Percentiles rank a stretch among this genome's conserved stretches.
Evolutionary conservation across 2,329 filamentous ascomycete genomes (phyloP).

Genomic region (Ceratocystis lukuohia): DNA sequence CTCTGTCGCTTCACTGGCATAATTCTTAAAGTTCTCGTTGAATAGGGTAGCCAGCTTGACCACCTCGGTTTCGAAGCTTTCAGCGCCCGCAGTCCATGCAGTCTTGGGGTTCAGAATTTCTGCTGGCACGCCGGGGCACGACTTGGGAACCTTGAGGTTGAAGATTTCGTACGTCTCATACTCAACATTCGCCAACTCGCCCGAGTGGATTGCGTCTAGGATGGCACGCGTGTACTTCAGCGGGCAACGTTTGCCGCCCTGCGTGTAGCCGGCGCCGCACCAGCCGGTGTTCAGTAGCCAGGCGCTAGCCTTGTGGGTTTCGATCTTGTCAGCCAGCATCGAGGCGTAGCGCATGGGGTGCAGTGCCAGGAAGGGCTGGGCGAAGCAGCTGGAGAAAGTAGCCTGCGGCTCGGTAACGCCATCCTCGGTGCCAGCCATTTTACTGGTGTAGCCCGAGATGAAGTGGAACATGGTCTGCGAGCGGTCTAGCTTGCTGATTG

Average conservation of each 20-base stretch:
- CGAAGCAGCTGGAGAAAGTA: constrained; percentile 98
- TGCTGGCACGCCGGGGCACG: constrained; percentile 73
- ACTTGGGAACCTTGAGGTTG: constrained; percentile 91
- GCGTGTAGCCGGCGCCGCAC: constrained; percentile 82
- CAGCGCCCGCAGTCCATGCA: constrained; percentile 71
- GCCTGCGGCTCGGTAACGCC: constrained; percentile 94
- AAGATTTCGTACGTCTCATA: constrained; percentile 95
- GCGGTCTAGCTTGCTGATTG: constrained; percentile 90
- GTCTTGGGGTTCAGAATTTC: constrained; percentile 92
- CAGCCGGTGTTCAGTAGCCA: constrained; percentile 98
- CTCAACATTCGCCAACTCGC: constrained; percentile 81
- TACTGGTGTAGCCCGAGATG: constrained; percentile 98
- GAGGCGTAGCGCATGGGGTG: constrained; percentile 98
- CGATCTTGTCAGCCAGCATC: constrained; percentile 98
- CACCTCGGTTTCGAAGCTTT: constrained; percentile 77
- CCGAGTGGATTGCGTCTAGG: constrained; percentile 89
- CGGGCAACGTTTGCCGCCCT: constrained; percentile 91
- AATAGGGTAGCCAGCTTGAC: constrained; percentile 82
- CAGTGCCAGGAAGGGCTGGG: constrained; percentile 94
- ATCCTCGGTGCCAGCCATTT: constrained; percentile 99
- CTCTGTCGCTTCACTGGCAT: constrained; percentile 66
- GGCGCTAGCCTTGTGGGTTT: constrained; percentile 84
- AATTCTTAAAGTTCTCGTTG: constrained; percentile 96
- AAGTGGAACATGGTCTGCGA: constrained; percentile 99
- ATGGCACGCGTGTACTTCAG: constrained; percentile 98